phyloP scores from a whole-genome alignment of 78 protist genomes.

The Dictyostelium discoideum region DNA sequence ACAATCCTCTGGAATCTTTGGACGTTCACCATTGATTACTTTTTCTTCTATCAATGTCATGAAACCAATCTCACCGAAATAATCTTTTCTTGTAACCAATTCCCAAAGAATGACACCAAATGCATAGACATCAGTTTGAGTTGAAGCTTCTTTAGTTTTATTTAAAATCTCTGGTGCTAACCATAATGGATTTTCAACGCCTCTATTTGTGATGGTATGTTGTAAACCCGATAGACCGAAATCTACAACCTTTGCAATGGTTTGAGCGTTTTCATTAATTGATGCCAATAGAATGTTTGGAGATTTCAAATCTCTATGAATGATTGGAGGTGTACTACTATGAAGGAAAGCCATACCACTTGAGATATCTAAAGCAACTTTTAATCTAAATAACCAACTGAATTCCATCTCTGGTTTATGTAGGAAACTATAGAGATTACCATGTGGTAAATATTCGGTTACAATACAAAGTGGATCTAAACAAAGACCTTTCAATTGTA shows the following conservation, averaged over 20 bases:
- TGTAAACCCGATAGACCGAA: constrained; percentile 80
- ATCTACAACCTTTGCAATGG: constrained; percentile 80
- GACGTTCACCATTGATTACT: constrained; percentile 82
- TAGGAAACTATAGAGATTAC: constrained; percentile 69
- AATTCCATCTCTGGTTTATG: constrained; percentile 18
- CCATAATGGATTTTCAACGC: constrained; percentile 85
- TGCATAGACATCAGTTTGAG: constrained; percentile 78
- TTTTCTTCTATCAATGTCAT: constrained; percentile 70
- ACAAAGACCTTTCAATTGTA: constrained; percentile 79
- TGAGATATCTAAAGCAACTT: constrained; percentile 68
- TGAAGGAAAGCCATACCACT: constrained; percentile 86
- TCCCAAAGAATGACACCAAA: constrained; percentile 85
- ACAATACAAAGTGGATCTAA: constrained; percentile 79
- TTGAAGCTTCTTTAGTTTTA: constrained; percentile 34
- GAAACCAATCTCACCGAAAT: constrained; percentile 57
- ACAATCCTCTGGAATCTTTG: constrained; percentile 63
- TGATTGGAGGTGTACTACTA: constrained; percentile 66
- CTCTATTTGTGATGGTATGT: constrained; percentile 69
- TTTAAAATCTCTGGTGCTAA: constrained; percentile 83
- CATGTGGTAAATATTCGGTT: constrained; percentile 75
- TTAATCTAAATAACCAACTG: constrained; percentile 58
- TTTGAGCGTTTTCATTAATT: constrained; percentile 34
- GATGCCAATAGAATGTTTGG: constrained; percentile 82
- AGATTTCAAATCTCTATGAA: constrained; percentile 81
- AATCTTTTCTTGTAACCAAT: constrained; percentile 45